phyloP scores from a whole-genome alignment of 2,329 filamentous ascomycete genomes.

The Apiospora pterosperma region DNA sequence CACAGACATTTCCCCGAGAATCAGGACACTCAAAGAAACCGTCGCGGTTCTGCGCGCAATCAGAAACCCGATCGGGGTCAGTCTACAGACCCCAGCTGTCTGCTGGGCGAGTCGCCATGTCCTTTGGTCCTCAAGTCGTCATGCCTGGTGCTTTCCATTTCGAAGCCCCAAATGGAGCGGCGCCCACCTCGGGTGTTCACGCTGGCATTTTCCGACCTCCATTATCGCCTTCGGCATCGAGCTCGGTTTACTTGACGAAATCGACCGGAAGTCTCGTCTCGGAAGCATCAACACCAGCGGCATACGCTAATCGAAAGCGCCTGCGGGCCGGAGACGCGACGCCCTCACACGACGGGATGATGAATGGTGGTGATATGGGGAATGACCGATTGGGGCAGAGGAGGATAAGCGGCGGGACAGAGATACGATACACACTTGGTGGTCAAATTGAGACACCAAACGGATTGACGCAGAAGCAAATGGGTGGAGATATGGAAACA shows the following conservation, averaged over 20 bases:
- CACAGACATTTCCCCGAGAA: background rate
- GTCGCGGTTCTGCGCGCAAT: background rate
- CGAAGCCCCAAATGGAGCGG: constrained; percentile 21
- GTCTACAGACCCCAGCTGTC: background rate
- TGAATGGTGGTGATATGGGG: constrained; percentile 23
- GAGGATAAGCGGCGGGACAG: constrained; percentile 11
- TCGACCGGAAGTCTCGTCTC: constrained; percentile 38
- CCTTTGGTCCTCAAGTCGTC: constrained; percentile 13
- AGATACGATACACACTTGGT: constrained; percentile 45
- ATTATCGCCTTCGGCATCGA: constrained; percentile 35
- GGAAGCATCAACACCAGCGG: constrained; percentile 26
- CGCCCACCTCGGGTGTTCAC: constrained; percentile 24
- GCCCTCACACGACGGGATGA: constrained; percentile 29
- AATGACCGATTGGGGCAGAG: constrained; percentile 17
- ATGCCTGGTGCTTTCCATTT: constrained; percentile 33
- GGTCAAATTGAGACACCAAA: constrained; percentile 51
- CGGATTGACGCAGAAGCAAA: constrained; percentile 24
- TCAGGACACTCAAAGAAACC: background rate
- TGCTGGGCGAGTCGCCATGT: background rate
- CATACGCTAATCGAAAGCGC: constrained; percentile 46
- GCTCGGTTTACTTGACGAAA: constrained; percentile 35
- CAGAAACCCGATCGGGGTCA: background rate
- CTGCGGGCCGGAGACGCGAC: constrained; percentile 24
- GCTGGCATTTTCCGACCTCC: constrained; percentile 44
- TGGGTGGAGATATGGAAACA: constrained; percentile 40